These are phyloP conservation scores for Ustilago hordei DNA, from an alignment of 1,284 basidiomycete species.

Conservation along the genomic window DNA sequence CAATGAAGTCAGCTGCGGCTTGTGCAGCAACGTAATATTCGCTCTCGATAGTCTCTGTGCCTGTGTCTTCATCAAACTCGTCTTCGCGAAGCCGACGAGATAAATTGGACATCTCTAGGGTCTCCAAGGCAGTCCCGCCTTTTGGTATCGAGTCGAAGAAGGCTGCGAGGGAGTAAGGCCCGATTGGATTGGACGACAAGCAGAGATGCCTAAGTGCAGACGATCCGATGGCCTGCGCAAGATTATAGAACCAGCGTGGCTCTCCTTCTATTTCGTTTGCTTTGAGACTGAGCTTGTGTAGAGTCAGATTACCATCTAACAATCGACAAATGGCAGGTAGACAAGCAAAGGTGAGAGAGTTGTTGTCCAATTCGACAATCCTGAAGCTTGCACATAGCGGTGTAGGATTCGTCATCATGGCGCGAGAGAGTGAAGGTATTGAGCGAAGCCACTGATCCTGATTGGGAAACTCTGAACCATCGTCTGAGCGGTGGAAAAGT, in stretches of 20 bases:
- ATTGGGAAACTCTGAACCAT: background rate
- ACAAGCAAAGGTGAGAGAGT: constrained; percentile 21
- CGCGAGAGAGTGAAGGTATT: background rate
- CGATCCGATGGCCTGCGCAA: constrained; percentile 17
- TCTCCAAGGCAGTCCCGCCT: constrained; percentile 20
- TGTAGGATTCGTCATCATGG: background rate
- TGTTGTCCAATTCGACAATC: constrained; percentile 16
- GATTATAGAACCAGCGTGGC: background rate
- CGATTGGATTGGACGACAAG: constrained; percentile 31
- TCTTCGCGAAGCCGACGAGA: background rate
- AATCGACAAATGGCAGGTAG: constrained; percentile 21
- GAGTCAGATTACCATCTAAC: constrained; percentile 16
- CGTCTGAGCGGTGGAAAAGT: no score
- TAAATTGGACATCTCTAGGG: constrained; percentile 19
- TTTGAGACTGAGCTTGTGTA: constrained; percentile 16
- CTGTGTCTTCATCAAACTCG: background rate
- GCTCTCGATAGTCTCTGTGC: background rate
- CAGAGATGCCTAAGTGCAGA: constrained; percentile 16
- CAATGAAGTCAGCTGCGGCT: constrained; percentile 25
- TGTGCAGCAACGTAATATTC: constrained; percentile 12
- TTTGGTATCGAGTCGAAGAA: constrained; percentile 37
- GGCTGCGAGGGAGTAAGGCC: constrained; percentile 11
- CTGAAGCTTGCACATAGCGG: constrained; percentile 9
- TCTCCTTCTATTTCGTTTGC: constrained; percentile 19
- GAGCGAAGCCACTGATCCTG: constrained; percentile 1